These are phyloP conservation scores for Solanum gracilifrons DNA, from an alignment of 257 asterid species.

Conservation along the genomic window DNA sequence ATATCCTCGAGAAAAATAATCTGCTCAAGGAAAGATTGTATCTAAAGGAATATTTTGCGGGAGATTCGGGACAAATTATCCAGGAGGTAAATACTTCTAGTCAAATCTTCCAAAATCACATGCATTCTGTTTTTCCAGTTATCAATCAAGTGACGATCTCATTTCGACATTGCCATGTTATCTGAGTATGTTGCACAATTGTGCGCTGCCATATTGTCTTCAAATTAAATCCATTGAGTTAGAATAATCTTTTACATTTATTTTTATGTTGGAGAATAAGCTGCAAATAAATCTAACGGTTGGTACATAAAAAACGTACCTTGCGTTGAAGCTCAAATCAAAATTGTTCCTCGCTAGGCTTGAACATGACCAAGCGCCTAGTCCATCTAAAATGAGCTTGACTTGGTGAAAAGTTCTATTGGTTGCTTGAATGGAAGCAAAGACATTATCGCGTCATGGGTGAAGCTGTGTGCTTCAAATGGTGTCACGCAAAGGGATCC, in stretches of 20 bases:
- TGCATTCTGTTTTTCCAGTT: slow-evolving; percentile 4
- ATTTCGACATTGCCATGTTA: not conserved
- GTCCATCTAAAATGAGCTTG: not conserved
- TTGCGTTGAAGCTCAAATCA: not conserved
- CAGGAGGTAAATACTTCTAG: slow-evolving; percentile 1
- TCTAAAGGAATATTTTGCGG: slow-evolving; percentile 8
- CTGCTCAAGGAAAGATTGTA: slow-evolving; percentile 17
- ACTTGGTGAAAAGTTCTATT: not conserved
- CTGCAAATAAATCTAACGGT: not conserved
- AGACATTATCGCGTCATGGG: not conserved
- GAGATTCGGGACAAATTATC: not conserved
- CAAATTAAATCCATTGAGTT: not conserved
- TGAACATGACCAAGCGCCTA: not conserved
- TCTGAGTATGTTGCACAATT: not conserved
- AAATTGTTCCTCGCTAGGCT: not conserved
- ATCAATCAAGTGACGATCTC: slow-evolving; percentile 27
- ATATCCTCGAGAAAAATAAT: slow-evolving; percentile 32
- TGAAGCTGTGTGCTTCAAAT: not conserved
- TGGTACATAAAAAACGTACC: not conserved
- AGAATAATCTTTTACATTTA: not conserved
- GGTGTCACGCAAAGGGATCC: not conserved
- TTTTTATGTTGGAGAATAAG: not conserved
- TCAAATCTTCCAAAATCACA: slow-evolving; percentile 16
- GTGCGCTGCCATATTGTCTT: not conserved
- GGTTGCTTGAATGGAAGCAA: not conserved